Percentiles rank a stretch among this genome's conserved stretches.
Conservation (phyloP, 768 basidiomycete genomes). For the Sporobolomyces roseus region DNA sequence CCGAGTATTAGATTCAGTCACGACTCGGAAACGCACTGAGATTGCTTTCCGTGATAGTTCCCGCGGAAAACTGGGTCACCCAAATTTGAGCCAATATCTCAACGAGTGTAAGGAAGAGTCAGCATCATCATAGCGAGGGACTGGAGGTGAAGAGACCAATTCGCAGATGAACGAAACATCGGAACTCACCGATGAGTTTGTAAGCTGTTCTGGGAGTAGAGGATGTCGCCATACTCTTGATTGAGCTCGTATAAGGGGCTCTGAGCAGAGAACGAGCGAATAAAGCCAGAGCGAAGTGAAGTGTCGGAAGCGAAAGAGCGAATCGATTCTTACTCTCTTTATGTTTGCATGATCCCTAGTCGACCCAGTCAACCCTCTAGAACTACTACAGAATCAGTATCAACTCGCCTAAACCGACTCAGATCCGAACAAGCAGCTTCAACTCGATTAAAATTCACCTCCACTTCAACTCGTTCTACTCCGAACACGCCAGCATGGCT, state of each 20-base stretch:
- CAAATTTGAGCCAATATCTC: slow-evolving; percentile 53
- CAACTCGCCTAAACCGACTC: slow-evolving; percentile 1
- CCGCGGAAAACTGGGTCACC: slow-evolving; percentile 48
- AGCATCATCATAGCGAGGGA: not conserved
- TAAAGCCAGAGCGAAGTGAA: not conserved
- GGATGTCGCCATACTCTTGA: not conserved
- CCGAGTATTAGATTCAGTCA: too few relatives aligned
- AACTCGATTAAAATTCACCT: not conserved
- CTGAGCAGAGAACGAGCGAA: not conserved
- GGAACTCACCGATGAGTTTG: slow-evolving; percentile 10
- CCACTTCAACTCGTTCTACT: not conserved
- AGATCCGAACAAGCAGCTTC: slow-evolving; percentile 6
- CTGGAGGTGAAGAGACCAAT: too few relatives aligned
- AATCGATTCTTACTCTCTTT: not conserved
- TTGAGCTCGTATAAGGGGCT: not conserved
- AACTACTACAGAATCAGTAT: not conserved
- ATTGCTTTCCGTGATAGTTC: slow-evolving; percentile 48
- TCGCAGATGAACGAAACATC: too few relatives aligned
- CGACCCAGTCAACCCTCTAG: not conserved
- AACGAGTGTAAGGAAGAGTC: not conserved
- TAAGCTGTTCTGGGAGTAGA: not conserved
- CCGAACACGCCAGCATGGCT: not conserved
- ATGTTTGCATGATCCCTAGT: slow-evolving; percentile 12
- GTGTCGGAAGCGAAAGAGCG: not conserved
- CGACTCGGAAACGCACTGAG: slow-evolving; percentile 47